These are phyloP conservation scores for Hypoxylon crocopeplum DNA, from an alignment of 495 filamentous ascomycete species.

Conservation along the genomic window DNA sequence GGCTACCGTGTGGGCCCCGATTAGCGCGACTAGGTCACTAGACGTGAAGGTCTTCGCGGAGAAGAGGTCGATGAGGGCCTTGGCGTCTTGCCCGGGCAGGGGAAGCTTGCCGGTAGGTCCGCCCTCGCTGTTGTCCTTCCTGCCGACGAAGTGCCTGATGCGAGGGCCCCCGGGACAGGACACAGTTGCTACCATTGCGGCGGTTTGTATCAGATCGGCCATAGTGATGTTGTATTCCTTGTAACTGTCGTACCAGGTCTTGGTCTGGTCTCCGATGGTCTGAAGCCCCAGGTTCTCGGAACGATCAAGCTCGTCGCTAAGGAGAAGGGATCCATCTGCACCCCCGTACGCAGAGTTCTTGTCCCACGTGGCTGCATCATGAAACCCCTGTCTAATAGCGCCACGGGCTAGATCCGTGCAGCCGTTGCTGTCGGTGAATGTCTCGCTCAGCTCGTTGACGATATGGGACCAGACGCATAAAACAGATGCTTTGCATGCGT, in stretches of 20 bases:
- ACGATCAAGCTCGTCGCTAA: slow-evolving; percentile 38
- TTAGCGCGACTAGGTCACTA: slow-evolving; percentile 53
- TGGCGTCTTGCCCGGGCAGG: slow-evolving; percentile 26
- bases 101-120: slow-evolving; percentile 41
- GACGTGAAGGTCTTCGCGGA: slow-evolving; percentile 48
- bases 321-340: slow-evolving; percentile 50
- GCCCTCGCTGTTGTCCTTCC: slow-evolving; percentile 35
- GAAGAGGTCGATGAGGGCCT: slow-evolving; percentile 3
- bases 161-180: slow-evolving; percentile 48
- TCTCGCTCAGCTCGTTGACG: slow-evolving; percentile 44
- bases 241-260: slow-evolving; percentile 42
- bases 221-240: slow-evolving; percentile 42
- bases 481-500: slow-evolving; percentile 40
- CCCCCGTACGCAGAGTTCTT: slow-evolving; percentile 41
- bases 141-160: slow-evolving; percentile 44
- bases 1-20: slow-evolving; percentile 57
- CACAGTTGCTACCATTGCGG: slow-evolving; percentile 45
- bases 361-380: slow-evolving; percentile 49
- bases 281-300: slow-evolving; percentile 41
- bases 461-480: slow-evolving; percentile 55
- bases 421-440: slow-evolving; percentile 36
- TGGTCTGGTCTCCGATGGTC: slow-evolving; percentile 41
- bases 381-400: slow-evolving; percentile 51
- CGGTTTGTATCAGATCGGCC: slow-evolving; percentile 53
- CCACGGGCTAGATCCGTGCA: slow-evolving; percentile 43